Percentiles rank a stretch among this genome's conserved stretches.
Evolutionary conservation across 2,329 filamentous ascomycete species (phyloP).

Genomic region (Phialocephala subalpina): DNA sequence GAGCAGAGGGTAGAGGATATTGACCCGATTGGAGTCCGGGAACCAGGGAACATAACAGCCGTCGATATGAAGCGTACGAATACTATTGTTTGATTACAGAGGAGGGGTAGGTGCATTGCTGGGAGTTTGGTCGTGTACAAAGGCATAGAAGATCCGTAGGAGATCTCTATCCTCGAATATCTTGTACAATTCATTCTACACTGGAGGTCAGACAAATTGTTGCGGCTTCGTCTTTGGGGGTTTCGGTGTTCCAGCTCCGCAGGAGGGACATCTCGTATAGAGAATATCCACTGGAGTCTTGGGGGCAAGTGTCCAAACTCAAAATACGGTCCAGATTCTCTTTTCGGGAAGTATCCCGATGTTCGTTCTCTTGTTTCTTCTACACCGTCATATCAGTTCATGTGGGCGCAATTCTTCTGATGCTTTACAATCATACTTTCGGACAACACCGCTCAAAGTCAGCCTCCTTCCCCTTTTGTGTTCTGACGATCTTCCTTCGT

Average conservation of each 20-base stretch:
- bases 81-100: slow-evolving; percentile 39
- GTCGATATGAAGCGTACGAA: slow-evolving; percentile 15
- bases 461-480: slow-evolving; percentile 12
- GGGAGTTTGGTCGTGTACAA: slow-evolving; percentile 43
- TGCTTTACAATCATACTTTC: neutral
- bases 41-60: slow-evolving; percentile 5
- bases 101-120: slow-evolving; percentile 39
- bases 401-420: neutral
- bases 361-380: neutral
- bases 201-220: neutral
- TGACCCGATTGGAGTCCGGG: neutral
- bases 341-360: neutral
- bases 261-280: neutral
- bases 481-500: neutral
- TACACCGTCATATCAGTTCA: neutral
- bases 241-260: neutral
- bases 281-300: neutral
- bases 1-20: slow-evolving; percentile 43
- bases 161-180: slow-evolving; percentile 34
- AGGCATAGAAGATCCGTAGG: slow-evolving; percentile 26
- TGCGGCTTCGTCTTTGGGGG: neutral
- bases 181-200: slow-evolving; percentile 29
- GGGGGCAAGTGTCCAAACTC: neutral
- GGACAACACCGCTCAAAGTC: neutral
- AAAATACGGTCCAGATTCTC: neutral